phyloP scores from a whole-genome alignment of 179 eudicot genomes.

The Pouteria campechiana region DNA sequence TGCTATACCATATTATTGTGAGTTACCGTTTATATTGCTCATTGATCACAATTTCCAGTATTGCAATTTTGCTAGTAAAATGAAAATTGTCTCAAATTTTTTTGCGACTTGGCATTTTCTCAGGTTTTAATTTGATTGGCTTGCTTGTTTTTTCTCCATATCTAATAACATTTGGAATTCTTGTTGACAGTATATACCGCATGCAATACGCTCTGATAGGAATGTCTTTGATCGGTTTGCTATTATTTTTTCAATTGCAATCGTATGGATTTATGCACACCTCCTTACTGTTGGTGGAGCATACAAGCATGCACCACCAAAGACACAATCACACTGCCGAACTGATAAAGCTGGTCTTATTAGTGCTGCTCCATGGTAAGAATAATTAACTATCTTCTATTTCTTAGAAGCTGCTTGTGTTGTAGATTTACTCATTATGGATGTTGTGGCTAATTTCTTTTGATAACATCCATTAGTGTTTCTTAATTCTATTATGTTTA shows the following conservation, averaged over 20 bases:
- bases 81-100: too few relatives aligned
- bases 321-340: conserved; percentile 78
- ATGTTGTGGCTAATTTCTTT: too few relatives aligned
- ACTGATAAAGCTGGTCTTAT: conserved; percentile 91
- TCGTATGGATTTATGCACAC: conserved; percentile 89
- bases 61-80: too few relatives aligned
- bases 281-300: conserved; percentile 89
- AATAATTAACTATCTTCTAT: neutral
- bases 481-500: too few relatives aligned
- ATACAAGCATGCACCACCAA: conserved; percentile 46
- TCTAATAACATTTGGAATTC: conserved; percentile 17
- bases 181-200: conserved; percentile 74
- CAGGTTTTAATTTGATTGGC: neutral
- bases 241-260: conserved; percentile 65
- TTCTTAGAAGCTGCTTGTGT: too few relatives aligned
- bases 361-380: conserved; percentile 76
- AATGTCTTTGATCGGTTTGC: conserved; percentile 74
- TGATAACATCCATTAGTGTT: too few relatives aligned
- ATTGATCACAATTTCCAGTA: too few relatives aligned
- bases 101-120: too few relatives aligned
- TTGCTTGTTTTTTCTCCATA: too few relatives aligned
- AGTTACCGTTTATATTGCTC: too few relatives aligned
- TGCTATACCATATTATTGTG: too few relatives aligned
- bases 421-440: neutral
- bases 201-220: conserved; percentile 51